These are phyloP conservation scores for Stromatinia cepivora DNA, from an alignment of 2,329 filamentous ascomycete genomes.

Conservation along the genomic window DNA sequence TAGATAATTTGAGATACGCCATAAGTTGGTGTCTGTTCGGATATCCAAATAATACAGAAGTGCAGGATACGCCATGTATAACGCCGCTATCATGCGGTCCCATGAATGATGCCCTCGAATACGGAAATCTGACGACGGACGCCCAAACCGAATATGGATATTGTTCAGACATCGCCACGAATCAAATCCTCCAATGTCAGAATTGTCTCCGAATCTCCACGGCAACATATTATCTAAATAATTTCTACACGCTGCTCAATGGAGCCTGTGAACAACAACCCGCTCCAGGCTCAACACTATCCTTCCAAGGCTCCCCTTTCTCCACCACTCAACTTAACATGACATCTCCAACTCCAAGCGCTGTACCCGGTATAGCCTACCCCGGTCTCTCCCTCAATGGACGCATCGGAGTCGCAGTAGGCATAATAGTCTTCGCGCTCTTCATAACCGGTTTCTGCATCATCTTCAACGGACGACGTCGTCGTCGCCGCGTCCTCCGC, in stretches of 20 bases:
- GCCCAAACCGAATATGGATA: slow-evolving; percentile 51
- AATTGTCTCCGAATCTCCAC: slow-evolving; percentile 48
- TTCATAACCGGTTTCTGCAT: slow-evolving; percentile 52
- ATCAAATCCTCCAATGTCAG: slow-evolving; percentile 47
- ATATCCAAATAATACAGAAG: slow-evolving; percentile 46
- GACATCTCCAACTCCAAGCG: slow-evolving; percentile 49
- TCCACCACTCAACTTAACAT: slow-evolving; percentile 50
- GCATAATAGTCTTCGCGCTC: slow-evolving; percentile 51
- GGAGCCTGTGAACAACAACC: slow-evolving; percentile 58
- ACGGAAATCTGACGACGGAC: slow-evolving; percentile 50
- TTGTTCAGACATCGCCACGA: slow-evolving; percentile 51
- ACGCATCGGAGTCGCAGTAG: slow-evolving; percentile 60
- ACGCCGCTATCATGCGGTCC: slow-evolving; percentile 58
- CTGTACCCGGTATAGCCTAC: slow-evolving; percentile 30
- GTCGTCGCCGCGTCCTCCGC: slow-evolving; percentile 53
- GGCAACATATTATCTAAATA: slow-evolving; percentile 49
- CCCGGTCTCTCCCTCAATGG: slow-evolving; percentile 52
- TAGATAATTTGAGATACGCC: slow-evolving; percentile 60
- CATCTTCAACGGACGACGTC: slow-evolving; percentile 57
- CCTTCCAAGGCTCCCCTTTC: slow-evolving; percentile 55
- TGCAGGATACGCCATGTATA: slow-evolving; percentile 47
- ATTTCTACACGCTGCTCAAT: slow-evolving; percentile 48
- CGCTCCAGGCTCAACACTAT: slow-evolving; percentile 48
- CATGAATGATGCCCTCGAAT: slow-evolving; percentile 50
- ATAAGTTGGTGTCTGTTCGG: slow-evolving; percentile 58